Evolutionary conservation across 2,329 filamentous ascomycete species (phyloP), one percentile per base, ranked within the genome.

Genomic region (Aspergillus sp.): DNA sequence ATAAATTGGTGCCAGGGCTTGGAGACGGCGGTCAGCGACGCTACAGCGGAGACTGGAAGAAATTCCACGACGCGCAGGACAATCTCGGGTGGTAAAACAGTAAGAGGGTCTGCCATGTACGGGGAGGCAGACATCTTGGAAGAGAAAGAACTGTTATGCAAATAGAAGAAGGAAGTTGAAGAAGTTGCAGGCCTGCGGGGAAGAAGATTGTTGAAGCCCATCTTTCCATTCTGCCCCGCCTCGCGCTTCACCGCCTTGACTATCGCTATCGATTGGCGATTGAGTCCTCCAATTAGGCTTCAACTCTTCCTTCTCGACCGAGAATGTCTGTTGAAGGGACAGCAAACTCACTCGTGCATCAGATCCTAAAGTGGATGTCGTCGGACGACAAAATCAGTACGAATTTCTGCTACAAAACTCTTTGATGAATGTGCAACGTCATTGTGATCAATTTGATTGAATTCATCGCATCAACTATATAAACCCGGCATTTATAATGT

Each of bases 1-100:
- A 80, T 77, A 66, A 80, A 80, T 13, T 65, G 57, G 60, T 80
- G 72, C 78, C 78, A 80, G 44, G 72, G 68, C 49, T 70, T 71
- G 38, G 73, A 76, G 6, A 71, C 60, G 2, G 68, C 65, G 7
- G 73, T 77, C 25, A 79, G 68, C 10, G 70, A 68, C 8, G 76
- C 76, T n/a, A 80, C 62, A 8, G 70, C 65, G 5, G 75, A 66
- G 5, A 75, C 42, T 2, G 75, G 59, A 5, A 73, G 64, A 59
- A 77, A 78, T 36, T 80, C 75, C 21, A 80, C 61, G 21, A 79
- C 73, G 13, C 71, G 74, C 23, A 80, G 68, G 36, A 79, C 70
- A 32, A 80, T 70, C 64, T 80, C 78, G 1, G 77, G 70, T 0
- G 78, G 78, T 0, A 80, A 38, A 17, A 68, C 49, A 1, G 64